Evolutionary conservation across 1,139 yeast species (phyloP), one percentile per base, ranked within the genome.

Genomic region (Ogataea hybrid): DNA sequence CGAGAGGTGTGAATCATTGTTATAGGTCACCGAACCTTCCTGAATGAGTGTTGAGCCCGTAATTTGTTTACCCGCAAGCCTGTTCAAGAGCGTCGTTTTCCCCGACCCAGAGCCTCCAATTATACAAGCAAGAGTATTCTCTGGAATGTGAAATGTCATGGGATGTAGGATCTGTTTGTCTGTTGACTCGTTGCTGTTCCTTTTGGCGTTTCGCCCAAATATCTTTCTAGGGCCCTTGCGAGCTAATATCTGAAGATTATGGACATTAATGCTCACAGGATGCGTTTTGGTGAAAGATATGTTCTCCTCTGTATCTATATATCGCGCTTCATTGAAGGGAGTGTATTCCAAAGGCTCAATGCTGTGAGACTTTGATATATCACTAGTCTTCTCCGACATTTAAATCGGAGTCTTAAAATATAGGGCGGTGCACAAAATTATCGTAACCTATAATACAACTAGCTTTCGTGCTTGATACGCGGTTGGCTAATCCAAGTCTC

Each of bases 91-190:
- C 0, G 96, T 85, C 0, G 96, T 88, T 57, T 88, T 88, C 5
- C 96, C 96, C 6, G 89, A 79, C 0, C 96, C 96, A 0, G 94
- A 81, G 0, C 94, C 90, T 3, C 95, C 95, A 68, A 84, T 75
- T 22, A 85, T 81, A 5, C 92, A 92, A 65, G 83, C 71, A 50
- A 76, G 63, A 36, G 73, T 68, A 29, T 77, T 80, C 2, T 69
- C 54, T 0, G 75, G 73, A 9, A 84, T 67, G 40, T 78, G 77
- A 47, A 83, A 73, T 2, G 81, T 74, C 28, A 83, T 66, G 42
- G 75, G 56, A 22, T 69, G 56, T 7, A 73, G 56, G 18, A 73
- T 64, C 0, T 55, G 47, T 35, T 59, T 63, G 3, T 43, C 28
- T 3, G 7, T 7, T 5, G 28, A 25, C 4, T 14, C 20, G 2